These are phyloP conservation scores for Karstenula rhodostoma DNA, from an alignment of 2,329 filamentous ascomycete genomes.

Conservation along the genomic window DNA sequence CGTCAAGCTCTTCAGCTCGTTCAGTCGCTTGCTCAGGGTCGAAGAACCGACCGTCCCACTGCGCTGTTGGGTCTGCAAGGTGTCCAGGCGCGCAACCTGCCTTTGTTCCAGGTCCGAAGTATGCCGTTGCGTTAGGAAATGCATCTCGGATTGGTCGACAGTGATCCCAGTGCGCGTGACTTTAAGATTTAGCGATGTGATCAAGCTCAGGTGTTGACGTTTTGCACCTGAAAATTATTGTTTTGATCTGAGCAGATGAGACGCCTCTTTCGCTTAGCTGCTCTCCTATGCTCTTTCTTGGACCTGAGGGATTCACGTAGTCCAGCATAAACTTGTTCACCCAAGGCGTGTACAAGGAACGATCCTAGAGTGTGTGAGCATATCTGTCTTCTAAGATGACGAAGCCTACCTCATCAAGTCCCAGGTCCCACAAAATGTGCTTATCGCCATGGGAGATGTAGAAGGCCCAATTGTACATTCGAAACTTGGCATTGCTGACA, in stretches of 20 bases:
- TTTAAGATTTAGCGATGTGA: slow-evolving; percentile 16
- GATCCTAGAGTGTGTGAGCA: slow-evolving; percentile 30
- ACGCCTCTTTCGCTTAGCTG: slow-evolving; percentile 37
- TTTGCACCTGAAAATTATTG: slow-evolving; percentile 41
- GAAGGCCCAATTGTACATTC: slow-evolving; percentile 49
- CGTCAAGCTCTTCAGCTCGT: slow-evolving; percentile 36
- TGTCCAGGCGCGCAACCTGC: slow-evolving; percentile 42
- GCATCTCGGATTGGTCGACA: slow-evolving; percentile 37
- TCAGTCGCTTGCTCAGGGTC: slow-evolving; percentile 40
- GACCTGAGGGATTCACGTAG: slow-evolving; percentile 37
- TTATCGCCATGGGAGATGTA: slow-evolving; percentile 34
- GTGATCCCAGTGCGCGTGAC: slow-evolving; percentile 47
- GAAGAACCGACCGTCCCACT: slow-evolving; percentile 47
- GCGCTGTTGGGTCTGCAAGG: slow-evolving; percentile 30
- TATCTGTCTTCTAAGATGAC: neutral
- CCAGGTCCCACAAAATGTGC: slow-evolving; percentile 45
- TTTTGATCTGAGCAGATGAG: slow-evolving; percentile 30
- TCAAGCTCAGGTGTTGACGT: neutral
- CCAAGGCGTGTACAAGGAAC: slow-evolving; percentile 43
- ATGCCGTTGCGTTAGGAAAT: slow-evolving; percentile 41
- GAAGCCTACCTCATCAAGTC: slow-evolving; percentile 37
- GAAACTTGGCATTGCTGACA: slow-evolving; percentile 33
- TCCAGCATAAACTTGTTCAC: slow-evolving; percentile 43
- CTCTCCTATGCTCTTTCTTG: slow-evolving; percentile 35
- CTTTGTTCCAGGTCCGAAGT: slow-evolving; percentile 42